Conservation (phyloP, 441 rosid genomes). For the Croton setiger region DNA sequence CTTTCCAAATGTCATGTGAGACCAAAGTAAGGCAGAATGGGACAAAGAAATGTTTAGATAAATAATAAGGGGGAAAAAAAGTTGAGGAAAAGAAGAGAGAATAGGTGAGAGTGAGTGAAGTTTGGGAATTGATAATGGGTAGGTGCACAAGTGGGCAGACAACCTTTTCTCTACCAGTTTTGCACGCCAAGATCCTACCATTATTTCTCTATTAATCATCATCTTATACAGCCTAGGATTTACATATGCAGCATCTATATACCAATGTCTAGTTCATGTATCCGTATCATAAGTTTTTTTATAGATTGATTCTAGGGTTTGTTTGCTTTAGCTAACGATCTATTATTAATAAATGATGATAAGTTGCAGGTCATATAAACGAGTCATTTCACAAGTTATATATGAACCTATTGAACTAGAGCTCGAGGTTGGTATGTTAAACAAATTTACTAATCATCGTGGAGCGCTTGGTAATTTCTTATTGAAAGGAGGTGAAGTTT, state of each 20-base stretch:
- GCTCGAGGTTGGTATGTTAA: too few species aligned
- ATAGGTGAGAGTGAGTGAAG: slow-evolving; percentile 12
- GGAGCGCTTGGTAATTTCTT: too few species aligned
- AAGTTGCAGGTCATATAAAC: too few species aligned
- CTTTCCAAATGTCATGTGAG: background rate
- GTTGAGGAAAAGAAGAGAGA: slow-evolving; percentile 10
- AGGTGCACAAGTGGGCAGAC: slow-evolving; percentile 20
- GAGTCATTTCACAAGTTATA: too few species aligned
- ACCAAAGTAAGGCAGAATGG: background rate
- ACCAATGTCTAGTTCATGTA: too few species aligned
- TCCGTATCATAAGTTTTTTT: too few species aligned
- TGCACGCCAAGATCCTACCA: slow-evolving; percentile 31
- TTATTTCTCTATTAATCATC: background rate
- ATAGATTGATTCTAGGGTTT: too few species aligned
- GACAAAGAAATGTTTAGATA: background rate
- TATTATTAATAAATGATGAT: too few species aligned
- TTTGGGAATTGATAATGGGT: slow-evolving; percentile 9
- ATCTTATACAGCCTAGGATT: slow-evolving; percentile 2
- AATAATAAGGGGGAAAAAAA: background rate
- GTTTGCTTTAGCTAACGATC: too few species aligned
- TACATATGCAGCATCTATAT: slow-evolving; percentile 2
- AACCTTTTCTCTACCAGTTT: slow-evolving; percentile 5
- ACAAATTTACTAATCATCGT: too few species aligned
- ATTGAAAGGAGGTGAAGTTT: too few species aligned
- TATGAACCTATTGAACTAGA: too few species aligned